Evolutionary conservation across 2,329 filamentous ascomycete genomes (phyloP).

Genomic region (Penicillium verrucosum): DNA sequence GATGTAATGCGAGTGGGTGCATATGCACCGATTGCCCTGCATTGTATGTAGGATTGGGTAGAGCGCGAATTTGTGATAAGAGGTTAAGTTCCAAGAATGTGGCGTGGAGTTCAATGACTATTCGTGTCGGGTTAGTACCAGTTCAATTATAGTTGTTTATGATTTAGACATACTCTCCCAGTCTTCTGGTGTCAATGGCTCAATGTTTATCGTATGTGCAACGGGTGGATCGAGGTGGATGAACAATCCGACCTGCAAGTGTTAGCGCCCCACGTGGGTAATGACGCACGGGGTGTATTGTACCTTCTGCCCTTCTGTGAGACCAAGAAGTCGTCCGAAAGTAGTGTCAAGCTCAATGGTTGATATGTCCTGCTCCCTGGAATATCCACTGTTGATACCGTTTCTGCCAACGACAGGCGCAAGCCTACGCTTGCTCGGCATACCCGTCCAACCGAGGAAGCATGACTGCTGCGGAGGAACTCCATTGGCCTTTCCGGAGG

Average conservation of each 20-base stretch:
- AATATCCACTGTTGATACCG: constrained; percentile 61
- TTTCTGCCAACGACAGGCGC: constrained; percentile 71
- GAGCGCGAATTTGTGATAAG: constrained; percentile 82
- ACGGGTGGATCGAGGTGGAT: constrained; percentile 88
- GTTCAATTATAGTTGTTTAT: background rate
- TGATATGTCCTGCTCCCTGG: constrained; percentile 70
- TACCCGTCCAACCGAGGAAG: constrained; percentile 94
- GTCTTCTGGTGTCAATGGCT: constrained; percentile 89
- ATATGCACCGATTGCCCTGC: constrained; percentile 53
- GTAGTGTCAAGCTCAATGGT: constrained; percentile 84
- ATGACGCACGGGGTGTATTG: background rate
- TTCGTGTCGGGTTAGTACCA: constrained; percentile 9
- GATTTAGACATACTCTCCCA: constrained; percentile 69
- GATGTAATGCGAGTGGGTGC: constrained; percentile 84
- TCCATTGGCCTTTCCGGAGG: constrained; percentile 51
- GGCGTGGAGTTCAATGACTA: constrained; percentile 90
- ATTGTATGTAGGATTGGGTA: constrained; percentile 76
- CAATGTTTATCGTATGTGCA: constrained; percentile 93
- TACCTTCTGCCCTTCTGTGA: constrained; percentile 80
- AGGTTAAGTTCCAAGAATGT: constrained; percentile 94
- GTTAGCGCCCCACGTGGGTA: constrained; percentile 37
- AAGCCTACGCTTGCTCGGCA: constrained; percentile 85
- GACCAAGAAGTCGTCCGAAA: constrained; percentile 71
- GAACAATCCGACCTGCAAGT: constrained; percentile 53
- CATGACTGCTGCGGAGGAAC: constrained; percentile 63